Evolutionary conservation across 176 grass and related monocot genomes (phyloP), one percentile per base, ranked within the genome.

Genomic region (Aegilops speltoides): DNA sequence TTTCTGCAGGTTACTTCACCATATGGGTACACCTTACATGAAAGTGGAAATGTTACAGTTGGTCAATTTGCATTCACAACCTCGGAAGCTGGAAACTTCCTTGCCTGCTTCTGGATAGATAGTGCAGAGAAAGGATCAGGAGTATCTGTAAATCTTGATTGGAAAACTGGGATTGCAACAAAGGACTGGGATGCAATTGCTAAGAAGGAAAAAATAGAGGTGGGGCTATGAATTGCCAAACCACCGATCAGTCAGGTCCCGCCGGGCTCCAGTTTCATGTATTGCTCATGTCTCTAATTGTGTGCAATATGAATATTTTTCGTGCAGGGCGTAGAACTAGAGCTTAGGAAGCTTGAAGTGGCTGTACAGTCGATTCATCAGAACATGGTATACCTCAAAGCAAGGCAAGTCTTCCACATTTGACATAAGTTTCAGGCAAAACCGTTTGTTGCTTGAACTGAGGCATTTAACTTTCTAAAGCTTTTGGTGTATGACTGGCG

Each of bases 141-240:
- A 23, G 19, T 91, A 64, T 93, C 88, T 68, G 87, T 96, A 68
- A 96, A 83, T 84, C 84, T 99, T 37, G 89, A 94, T 80, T 99
- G 97, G 97, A 99, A 94, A 78, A 91, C 92, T 66, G 97, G 97
- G 8, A 92, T 99, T 76, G 97, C 94, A 57, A 79, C 94, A 12
- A 92, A 93, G 89, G 94, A 99, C 68, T 96, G 94, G 92, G 97
- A 94, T 86, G 87, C 90, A 65, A 90, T 99, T 40, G 97, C 92
- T 87, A 93, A 87, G 68, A 98, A 99, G 71, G 92, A 99, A 82
- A 99, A 99, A 81, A 87, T 99, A 78, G 87, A 98, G 93, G 97
- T 94, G 32, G 28, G 69, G 59, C 66, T 48, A 62, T 85, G 41
- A 86, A 64, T 77, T 85, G 29, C 62, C 20, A 64, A 78, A 54